Percentiles rank a stretch among this genome's conserved stretches.
These are phyloP conservation scores for Talaromyces ruber DNA, from an alignment of 495 filamentous ascomycete species.

Conservation along the genomic window DNA sequence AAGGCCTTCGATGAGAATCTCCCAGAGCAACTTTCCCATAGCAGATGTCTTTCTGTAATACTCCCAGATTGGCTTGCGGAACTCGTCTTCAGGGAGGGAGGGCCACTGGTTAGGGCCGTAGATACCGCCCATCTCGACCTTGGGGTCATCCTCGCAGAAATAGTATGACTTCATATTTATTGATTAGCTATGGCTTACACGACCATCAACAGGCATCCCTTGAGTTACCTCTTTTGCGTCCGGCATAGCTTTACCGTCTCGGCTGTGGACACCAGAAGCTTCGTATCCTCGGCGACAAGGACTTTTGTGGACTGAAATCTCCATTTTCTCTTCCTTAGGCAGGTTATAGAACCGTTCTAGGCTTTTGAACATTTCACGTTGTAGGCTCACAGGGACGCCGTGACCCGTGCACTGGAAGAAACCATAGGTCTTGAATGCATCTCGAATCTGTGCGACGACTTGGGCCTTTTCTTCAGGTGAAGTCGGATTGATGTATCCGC, in stretches of 20 bases:
- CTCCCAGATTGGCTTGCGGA: conserved; percentile 25
- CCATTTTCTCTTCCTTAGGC: conserved; percentile 24
- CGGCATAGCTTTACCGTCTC: conserved; percentile 20
- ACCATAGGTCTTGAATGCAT: conserved; percentile 23
- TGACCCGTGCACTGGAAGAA: conserved; percentile 32
- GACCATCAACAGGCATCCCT: not conserved
- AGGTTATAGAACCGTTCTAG: conserved; percentile 19
- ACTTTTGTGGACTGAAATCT: conserved; percentile 22
- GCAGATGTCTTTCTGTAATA: conserved; percentile 25
- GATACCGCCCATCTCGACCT: conserved; percentile 12
- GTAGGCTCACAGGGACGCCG: conserved; percentile 18
- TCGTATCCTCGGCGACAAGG: conserved; percentile 30
- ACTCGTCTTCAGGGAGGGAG: conserved; percentile 24
- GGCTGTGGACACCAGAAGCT: conserved; percentile 14
- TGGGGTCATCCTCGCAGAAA: conserved; percentile 22
- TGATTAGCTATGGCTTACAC: not conserved
- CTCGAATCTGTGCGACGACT: conserved; percentile 22
- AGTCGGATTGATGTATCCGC: not conserved
- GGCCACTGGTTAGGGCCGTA: conserved; percentile 35
- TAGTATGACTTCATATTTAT: conserved; percentile 16
- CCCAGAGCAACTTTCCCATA: conserved; percentile 23
- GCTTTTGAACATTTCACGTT: conserved; percentile 14
- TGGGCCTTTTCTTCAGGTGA: not conserved
- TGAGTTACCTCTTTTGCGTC: conserved; percentile 29
- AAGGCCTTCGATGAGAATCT: conserved; percentile 30